phyloP scores from a whole-genome alignment of 805 yeast species.

The Saccharomyces jurei region DNA sequence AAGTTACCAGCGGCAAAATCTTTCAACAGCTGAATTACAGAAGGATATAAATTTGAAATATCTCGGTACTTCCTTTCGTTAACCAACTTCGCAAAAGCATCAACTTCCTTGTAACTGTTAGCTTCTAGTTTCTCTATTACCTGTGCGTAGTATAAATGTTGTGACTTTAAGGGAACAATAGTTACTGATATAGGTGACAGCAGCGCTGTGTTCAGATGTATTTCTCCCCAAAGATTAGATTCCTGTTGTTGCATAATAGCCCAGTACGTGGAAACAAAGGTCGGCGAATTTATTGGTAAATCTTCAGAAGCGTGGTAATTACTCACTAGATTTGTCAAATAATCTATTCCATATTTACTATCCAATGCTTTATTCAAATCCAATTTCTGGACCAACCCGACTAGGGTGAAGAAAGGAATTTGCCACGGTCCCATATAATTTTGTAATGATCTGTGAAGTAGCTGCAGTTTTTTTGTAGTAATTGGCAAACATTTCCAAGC shows the following conservation, averaged over 20 bases:
- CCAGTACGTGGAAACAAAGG: conserved; percentile 39
- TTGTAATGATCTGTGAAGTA: conserved; percentile 40
- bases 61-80: conserved; percentile 8
- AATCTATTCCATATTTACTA: not conserved
- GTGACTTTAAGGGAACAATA: conserved; percentile 35
- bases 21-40: conserved; percentile 40
- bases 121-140: conserved; percentile 26
- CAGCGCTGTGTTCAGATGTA: conserved; percentile 26
- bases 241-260: conserved; percentile 41
- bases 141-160: conserved; percentile 29
- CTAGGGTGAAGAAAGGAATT: conserved; percentile 34
- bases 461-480: conserved; percentile 37
- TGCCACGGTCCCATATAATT: conserved; percentile 34
- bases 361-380: conserved; percentile 23
- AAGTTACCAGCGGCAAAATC: conserved; percentile 49
- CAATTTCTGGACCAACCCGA: conserved; percentile 29
- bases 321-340: conserved; percentile 2
- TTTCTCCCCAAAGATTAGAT: conserved; percentile 38
- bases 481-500: conserved; percentile 37
- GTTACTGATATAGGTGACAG: conserved; percentile 38
- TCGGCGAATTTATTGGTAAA: not conserved
- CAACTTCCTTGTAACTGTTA: conserved; percentile 13
- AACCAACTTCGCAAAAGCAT: conserved; percentile 19
- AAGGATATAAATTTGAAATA: conserved; percentile 20
- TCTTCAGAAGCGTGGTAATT: not conserved